Percentiles rank a stretch among this genome's conserved stretches.
Evolutionary conservation across 1,284 basidiomycete species (phyloP).

Genomic region (Cystobasidium pallidum): DNA sequence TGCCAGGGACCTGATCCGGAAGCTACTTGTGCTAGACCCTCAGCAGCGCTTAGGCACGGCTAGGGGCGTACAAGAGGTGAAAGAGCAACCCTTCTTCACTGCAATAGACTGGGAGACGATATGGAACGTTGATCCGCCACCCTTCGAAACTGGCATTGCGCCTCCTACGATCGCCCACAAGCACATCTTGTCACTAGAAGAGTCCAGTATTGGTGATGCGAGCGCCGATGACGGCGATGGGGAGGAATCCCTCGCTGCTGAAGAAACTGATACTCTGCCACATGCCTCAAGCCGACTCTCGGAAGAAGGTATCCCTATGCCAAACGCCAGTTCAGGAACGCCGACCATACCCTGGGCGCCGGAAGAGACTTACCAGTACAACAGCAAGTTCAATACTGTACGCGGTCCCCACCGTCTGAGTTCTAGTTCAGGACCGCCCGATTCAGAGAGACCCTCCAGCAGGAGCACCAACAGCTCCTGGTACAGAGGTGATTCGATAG

Average conservation of each 20-base stretch:
- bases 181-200: constrained; percentile 34
- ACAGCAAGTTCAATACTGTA: neutral
- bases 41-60: constrained; percentile 69
- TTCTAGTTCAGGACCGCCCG: neutral
- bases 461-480: constrained; percentile 22
- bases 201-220: constrained; percentile 25
- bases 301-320: neutral
- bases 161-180: constrained; percentile 38
- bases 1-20: constrained; percentile 59
- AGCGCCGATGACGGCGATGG: constrained; percentile 42
- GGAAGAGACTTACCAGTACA: neutral
- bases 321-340: neutral
- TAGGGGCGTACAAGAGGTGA: constrained; percentile 65
- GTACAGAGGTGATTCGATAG: neutral
- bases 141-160: constrained; percentile 57
- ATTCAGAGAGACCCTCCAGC: constrained; percentile 18
- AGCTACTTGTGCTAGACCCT: constrained; percentile 66
- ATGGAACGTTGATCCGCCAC: constrained; percentile 65
- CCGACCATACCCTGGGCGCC: constrained; percentile 29
- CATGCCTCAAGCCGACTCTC: neutral
- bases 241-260: constrained; percentile 27
- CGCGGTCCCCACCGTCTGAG: constrained; percentile 12
- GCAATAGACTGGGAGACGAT: constrained; percentile 70
- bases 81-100: constrained; percentile 74
- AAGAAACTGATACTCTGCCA: constrained; percentile 3